Evolutionary conservation across 2,329 filamentous ascomycete species (phyloP).

Genomic region (Apiospora kogelbergensis): DNA sequence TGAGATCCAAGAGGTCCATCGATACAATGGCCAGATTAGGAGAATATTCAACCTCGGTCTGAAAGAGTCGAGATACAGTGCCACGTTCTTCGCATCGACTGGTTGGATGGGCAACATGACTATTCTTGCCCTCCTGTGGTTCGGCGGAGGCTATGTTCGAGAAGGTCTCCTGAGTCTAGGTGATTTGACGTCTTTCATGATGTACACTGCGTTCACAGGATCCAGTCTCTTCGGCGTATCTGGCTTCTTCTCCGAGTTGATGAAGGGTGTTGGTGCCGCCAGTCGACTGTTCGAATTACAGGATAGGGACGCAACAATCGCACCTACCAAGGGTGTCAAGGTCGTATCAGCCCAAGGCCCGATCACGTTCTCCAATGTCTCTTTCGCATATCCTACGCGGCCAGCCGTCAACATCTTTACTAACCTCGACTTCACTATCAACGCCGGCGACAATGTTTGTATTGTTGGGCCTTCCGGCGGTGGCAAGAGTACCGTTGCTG

Average conservation of each 20-base stretch:
- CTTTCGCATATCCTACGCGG: constrained; percentile 89
- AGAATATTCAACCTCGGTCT: constrained; percentile 90
- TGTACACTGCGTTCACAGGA: constrained; percentile 88
- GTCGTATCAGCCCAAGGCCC: constrained; percentile 83
- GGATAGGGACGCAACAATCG: constrained; percentile 82
- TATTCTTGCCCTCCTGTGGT: constrained; percentile 84
- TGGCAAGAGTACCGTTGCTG: constrained; percentile 93
- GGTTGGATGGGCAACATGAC: constrained; percentile 97
- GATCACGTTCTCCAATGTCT: constrained; percentile 83
- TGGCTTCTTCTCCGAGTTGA: constrained; percentile 95
- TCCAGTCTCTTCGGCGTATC: constrained; percentile 92
- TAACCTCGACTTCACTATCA: constrained; percentile 84
- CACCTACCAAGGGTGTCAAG: constrained; percentile 77
- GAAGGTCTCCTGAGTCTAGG: constrained; percentile 84
- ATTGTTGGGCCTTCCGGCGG: constrained; percentile 96
- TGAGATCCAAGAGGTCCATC: constrained; percentile 83
- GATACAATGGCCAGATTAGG: constrained; percentile 90
- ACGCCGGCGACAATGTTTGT: constrained; percentile 90
- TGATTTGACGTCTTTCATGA: constrained; percentile 93
- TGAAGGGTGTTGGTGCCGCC: constrained; percentile 98
- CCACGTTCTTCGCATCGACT: constrained; percentile 84
- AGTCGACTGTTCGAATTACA: constrained; percentile 94
- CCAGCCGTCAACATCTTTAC: constrained; percentile 92
- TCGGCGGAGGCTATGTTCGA: constrained; percentile 87
- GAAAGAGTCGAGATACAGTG: constrained; percentile 82